These are phyloP conservation scores for Austroboletus novae-zelandiae DNA, from an alignment of 1,284 basidiomycete species.

Conservation along the genomic window DNA sequence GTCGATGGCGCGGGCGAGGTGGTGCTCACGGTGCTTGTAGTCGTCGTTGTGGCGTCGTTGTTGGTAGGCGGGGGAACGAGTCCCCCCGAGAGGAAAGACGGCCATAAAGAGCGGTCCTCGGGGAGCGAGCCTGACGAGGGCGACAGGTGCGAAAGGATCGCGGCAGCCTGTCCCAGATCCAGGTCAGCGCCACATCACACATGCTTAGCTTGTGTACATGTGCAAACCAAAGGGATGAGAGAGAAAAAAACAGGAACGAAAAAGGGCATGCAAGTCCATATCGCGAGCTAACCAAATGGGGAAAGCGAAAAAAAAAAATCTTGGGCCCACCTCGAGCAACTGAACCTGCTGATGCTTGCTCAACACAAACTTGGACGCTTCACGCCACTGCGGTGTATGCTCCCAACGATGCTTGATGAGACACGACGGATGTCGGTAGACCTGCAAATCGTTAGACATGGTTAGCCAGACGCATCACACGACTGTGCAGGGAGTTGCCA, in stretches of 20 bases:
- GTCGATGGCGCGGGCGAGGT: background rate
- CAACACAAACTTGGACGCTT: conserved; percentile 90
- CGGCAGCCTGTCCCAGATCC: conserved; percentile 68
- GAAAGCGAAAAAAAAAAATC: background rate
- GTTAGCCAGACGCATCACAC: conserved; percentile 1
- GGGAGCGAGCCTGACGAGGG: conserved; percentile 76
- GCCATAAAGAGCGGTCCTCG: conserved; percentile 89
- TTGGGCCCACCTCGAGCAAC: conserved; percentile 73
- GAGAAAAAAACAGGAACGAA: background rate
- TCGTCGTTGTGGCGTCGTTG: conserved; percentile 7
- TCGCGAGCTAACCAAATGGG: background rate
- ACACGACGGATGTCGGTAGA: conserved; percentile 93
- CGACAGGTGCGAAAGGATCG: conserved; percentile 86
- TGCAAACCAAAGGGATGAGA: background rate
- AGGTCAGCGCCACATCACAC: conserved; percentile 6
- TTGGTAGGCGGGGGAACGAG: conserved; percentile 52
- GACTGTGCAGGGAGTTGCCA: background rate
- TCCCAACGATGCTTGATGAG: conserved; percentile 98
- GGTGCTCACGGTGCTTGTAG: conserved; percentile 1
- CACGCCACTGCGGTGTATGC: conserved; percentile 96
- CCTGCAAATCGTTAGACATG: conserved; percentile 41
- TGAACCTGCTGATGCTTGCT: conserved; percentile 99
- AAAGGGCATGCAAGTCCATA: too few relatives aligned
- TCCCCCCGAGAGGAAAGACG: conserved; percentile 72
- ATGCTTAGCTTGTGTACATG: background rate